These are phyloP conservation scores for Fraxinus floribunda DNA, from an alignment of 305 asterid genomes.

Conservation along the genomic window DNA sequence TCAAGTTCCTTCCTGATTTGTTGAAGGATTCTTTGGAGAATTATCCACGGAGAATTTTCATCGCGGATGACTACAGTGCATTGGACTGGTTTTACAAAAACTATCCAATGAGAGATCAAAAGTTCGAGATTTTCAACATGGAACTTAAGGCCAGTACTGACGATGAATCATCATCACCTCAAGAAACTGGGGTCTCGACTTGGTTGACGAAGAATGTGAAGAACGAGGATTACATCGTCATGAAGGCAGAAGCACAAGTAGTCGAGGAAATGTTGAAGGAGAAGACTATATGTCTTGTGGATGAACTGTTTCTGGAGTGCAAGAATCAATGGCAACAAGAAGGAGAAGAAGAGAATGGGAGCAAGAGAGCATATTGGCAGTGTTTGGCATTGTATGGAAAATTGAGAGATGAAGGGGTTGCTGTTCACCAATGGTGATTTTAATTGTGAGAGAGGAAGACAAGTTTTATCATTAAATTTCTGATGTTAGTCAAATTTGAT, in stretches of 20 bases:
- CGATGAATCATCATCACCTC: constrained; percentile 19
- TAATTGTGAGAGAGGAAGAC: constrained; percentile 31
- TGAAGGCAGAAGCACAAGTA: constrained; percentile 73
- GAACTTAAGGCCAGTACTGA: constrained; percentile 14
- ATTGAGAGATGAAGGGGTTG: constrained; percentile 70
- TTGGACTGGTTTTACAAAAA: constrained; percentile 61
- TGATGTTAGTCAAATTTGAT: background rate
- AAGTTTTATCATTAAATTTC: background rate
- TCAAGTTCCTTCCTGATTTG: constrained; percentile 69
- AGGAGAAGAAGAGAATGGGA: constrained; percentile 30
- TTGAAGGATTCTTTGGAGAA: constrained; percentile 49
- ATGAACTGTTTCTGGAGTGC: constrained; percentile 70
- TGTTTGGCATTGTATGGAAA: constrained; percentile 72
- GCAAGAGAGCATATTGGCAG: constrained; percentile 75
- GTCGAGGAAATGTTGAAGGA: constrained; percentile 66
- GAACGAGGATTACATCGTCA: constrained; percentile 62
- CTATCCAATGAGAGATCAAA: constrained; percentile 57
- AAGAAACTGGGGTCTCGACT: constrained; percentile 29
- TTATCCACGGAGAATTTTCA: constrained; percentile 57
- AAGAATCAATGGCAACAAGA: constrained; percentile 44
- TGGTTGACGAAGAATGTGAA: constrained; percentile 51
- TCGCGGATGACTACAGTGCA: constrained; percentile 51
- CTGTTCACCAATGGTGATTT: constrained; percentile 86
- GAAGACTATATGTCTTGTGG: constrained; percentile 47
- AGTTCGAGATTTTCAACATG: constrained; percentile 50